These are phyloP conservation scores for Sordariomycetes sp. DNA, from an alignment of 2,329 filamentous ascomycete genomes.

Conservation along the genomic window DNA sequence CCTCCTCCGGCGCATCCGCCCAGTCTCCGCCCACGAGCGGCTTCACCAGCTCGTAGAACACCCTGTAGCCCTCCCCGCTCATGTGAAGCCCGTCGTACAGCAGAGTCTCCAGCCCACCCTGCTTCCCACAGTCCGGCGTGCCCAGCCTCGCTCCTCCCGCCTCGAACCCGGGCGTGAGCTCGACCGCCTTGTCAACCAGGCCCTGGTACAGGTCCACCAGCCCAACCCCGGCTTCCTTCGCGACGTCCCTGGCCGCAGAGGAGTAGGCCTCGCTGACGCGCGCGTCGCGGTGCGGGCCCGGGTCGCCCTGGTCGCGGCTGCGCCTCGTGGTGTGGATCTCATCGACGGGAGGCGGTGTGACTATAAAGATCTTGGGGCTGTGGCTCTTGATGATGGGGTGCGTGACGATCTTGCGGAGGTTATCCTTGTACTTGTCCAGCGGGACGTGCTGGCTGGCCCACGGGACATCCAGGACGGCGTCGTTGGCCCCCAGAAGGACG, in stretches of 20 bases:
- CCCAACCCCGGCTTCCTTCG: slow-evolving; percentile 54
- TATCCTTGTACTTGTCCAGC: slow-evolving; percentile 56
- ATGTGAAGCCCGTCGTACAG: slow-evolving; percentile 50
- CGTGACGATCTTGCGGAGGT: slow-evolving; percentile 60
- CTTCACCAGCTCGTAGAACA: slow-evolving; percentile 37
- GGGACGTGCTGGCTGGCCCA: slow-evolving; percentile 65
- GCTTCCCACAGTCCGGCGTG: slow-evolving; percentile 35
- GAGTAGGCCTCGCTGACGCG: slow-evolving; percentile 45
- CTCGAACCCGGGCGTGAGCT: slow-evolving; percentile 45
- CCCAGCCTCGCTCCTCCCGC: slow-evolving; percentile 38
- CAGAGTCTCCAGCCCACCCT: slow-evolving; percentile 38
- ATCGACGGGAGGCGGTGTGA: slow-evolving; percentile 76
- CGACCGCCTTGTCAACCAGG: slow-evolving; percentile 61
- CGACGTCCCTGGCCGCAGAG: slow-evolving; percentile 53
- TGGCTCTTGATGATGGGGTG: slow-evolving; percentile 63
- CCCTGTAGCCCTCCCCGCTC: slow-evolving; percentile 38
- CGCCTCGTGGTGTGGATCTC: slow-evolving; percentile 52
- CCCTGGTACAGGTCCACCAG: slow-evolving; percentile 73
- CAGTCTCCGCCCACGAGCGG: slow-evolving; percentile 37
- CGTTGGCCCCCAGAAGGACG: slow-evolving; percentile 83
- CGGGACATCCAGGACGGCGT: slow-evolving; percentile 58
- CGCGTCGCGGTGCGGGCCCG: slow-evolving; percentile 30
- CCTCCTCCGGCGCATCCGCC: slow-evolving; percentile 17
- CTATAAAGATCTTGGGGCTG: slow-evolving; percentile 60
- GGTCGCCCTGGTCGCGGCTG: slow-evolving; percentile 35